phyloP scores from a whole-genome alignment of 257 asterid genomes.

The Salvia rosmarinus region DNA sequence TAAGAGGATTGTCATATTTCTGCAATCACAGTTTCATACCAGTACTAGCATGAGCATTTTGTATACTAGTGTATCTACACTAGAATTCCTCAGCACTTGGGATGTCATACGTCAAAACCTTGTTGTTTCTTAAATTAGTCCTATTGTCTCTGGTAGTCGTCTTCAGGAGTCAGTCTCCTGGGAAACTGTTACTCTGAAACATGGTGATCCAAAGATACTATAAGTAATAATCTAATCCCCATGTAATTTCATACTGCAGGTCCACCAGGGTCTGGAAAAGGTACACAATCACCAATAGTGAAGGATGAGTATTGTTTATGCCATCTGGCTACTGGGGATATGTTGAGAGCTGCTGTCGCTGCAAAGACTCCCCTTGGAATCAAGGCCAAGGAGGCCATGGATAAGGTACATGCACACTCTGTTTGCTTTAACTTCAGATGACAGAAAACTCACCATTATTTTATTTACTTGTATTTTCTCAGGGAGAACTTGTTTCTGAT shows the following conservation, averaged over 20 bases:
- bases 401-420: conserved; percentile 51
- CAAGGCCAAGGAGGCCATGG: conserved; percentile 95
- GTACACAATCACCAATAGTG: conserved; percentile 89
- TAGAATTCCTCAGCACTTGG: conserved; percentile 1
- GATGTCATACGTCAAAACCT: conserved; percentile 1
- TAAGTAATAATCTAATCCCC: background rate
- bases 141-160: background rate
- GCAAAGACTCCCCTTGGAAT: conserved; percentile 89
- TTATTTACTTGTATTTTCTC: conserved; percentile 31
- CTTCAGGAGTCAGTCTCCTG: background rate
- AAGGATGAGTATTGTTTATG: conserved; percentile 91
- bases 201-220: background rate
- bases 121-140: background rate
- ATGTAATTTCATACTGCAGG: conserved; percentile 46
- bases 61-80: background rate
- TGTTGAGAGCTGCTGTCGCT: conserved; percentile 94
- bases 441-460: background rate
- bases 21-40: background rate
- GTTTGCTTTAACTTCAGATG: conserved; percentile 13
- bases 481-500: conserved; percentile 98
- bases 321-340: conserved; percentile 96
- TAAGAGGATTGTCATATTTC: background rate
- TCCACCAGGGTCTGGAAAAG: conserved; percentile 96
- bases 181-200: conserved; percentile 19
- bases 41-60: background rate